Percentiles rank a stretch among this genome's conserved stretches.
phyloP scores from a whole-genome alignment of 768 basidiomycete genomes.

The Lactarius indigo region DNA sequence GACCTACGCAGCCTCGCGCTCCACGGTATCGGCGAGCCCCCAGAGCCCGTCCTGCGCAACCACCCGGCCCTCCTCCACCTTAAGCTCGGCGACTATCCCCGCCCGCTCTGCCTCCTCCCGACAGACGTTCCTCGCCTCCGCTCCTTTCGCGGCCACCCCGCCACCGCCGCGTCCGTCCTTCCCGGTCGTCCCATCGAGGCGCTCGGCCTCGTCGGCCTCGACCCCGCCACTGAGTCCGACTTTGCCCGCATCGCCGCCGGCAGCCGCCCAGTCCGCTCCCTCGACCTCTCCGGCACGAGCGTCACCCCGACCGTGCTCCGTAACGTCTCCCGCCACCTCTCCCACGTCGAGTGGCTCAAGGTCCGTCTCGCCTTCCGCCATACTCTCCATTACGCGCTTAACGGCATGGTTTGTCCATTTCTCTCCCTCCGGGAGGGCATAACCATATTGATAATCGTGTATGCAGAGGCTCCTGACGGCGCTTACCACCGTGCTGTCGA shows the following conservation, averaged over 20 bases:
- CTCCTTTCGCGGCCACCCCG: slow-evolving; percentile 57
- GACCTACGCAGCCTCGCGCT: slow-evolving; percentile 33
- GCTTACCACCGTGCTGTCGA: slow-evolving; percentile 53
- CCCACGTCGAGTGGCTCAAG: slow-evolving; percentile 47
- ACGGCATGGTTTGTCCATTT: slow-evolving; percentile 56
- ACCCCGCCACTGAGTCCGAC: slow-evolving; percentile 52
- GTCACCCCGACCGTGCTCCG: slow-evolving; percentile 55
- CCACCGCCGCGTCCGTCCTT: slow-evolving; percentile 54
- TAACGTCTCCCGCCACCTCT: slow-evolving; percentile 50
- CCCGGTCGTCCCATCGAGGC: slow-evolving; percentile 58
- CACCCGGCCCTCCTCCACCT: slow-evolving; percentile 41
- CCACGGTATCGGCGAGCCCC: slow-evolving; percentile 35
- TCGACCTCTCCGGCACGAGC: slow-evolving; percentile 60
- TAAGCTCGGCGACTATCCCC: slow-evolving; percentile 42
- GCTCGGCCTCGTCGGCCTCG: slow-evolving; percentile 54
- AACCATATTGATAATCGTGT: not conserved
- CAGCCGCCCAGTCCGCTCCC: slow-evolving; percentile 44
- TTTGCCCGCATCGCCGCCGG: slow-evolving; percentile 48
- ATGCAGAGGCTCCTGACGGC: slow-evolving; percentile 49
- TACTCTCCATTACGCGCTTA: slow-evolving; percentile 59
- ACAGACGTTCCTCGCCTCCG: slow-evolving; percentile 46
- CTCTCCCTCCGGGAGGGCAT: not conserved
- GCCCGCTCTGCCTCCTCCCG: slow-evolving; percentile 40
- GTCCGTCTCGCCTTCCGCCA: slow-evolving; percentile 60
- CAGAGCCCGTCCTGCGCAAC: slow-evolving; percentile 36